Base-by-base conservation (phyloP, 164 flowering plant genomes). In the Paratinospora sagittata region DNA sequence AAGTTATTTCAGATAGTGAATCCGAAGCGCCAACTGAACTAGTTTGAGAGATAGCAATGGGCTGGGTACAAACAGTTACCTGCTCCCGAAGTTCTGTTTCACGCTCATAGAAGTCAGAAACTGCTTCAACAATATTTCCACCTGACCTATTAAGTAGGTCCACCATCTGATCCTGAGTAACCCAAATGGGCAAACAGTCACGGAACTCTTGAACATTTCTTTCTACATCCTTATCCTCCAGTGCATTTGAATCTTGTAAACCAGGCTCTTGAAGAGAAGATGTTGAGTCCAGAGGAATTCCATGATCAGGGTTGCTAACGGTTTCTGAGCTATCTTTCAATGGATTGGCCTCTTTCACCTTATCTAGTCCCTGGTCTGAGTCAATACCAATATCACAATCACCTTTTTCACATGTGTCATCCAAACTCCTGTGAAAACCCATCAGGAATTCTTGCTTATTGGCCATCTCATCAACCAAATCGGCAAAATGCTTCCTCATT, bases 391-490 rank as follows among this genome's bases (percentile, higher is more conserved):
- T 65, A 78, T 43, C 69, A 24, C 62, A 73, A 55, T 72, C 79
- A 63, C 21, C 77, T n/a, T 67, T 82, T 33, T 69, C 79, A 75
- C 60, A 76, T 24, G 55, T 70, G 36, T 74, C 79, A 67, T 17
- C 1, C 1, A 76, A 30, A 37, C 65, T 82, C 41, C 79, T 80
- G 67, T 67, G 77, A 76, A 93, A 93, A 23, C 86, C 82, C 88
- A 77, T 85, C 70, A 93, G 80, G 62, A 93, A 93, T 0, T 88
- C 87, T 69, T 85, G 84, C 78, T 90, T 93, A 69, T 81, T 85
- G 41, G 97, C 97, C 86, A 78, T 85, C 72, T 91, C 97, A 85
- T 93, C 95, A 75, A 93, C 88, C 82, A 93, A 81, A 16, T 90
- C 97, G 67, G 86, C 79, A 85, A 93, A 93, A 80, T 88, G 89